Percentiles rank a stretch among this genome's conserved stretches.
phyloP scores from a whole-genome alignment of 1,139 yeast species.

The Candida albicans region DNA sequence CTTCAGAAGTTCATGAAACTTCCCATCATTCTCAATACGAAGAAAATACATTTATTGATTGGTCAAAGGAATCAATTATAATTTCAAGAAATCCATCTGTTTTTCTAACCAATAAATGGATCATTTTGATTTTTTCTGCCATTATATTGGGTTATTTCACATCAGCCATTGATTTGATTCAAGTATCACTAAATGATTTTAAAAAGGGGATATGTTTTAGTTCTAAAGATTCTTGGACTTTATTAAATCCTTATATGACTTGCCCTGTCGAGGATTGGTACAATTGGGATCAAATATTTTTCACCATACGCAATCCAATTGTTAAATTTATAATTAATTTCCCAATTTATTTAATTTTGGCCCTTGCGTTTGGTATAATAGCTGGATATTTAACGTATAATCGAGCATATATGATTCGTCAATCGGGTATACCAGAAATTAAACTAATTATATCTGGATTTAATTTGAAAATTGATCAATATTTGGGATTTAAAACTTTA shows the following conservation, averaged over 20 bases:
- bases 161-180: constrained; percentile 56
- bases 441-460: constrained; percentile 64
- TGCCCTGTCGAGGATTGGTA: constrained; percentile 47
- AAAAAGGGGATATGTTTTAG: constrained; percentile 48
- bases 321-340: constrained; percentile 31
- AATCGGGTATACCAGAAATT: constrained; percentile 73
- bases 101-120: constrained; percentile 47
- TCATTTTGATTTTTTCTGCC: constrained; percentile 56
- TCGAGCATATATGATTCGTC: constrained; percentile 47
- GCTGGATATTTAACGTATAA: constrained; percentile 35
- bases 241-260: constrained; percentile 45
- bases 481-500: constrained; percentile 50
- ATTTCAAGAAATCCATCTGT: constrained; percentile 14
- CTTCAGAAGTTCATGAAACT: too few species aligned
- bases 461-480: constrained; percentile 40
- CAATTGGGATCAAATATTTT: constrained; percentile 37
- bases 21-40: constrained; percentile 17
- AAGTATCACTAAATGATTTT: constrained; percentile 65
- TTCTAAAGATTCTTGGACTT: constrained; percentile 41
- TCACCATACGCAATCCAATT: constrained; percentile 20
- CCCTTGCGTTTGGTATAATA: constrained; percentile 23
- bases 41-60: constrained; percentile 40
- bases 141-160: constrained; percentile 59
- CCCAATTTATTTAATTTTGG: constrained; percentile 38
- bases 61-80: constrained; percentile 26